Evolutionary conservation across 1,284 basidiomycete genomes (phyloP), one percentile per base, ranked within the genome.

Genomic region (Inonotus obliquus): DNA sequence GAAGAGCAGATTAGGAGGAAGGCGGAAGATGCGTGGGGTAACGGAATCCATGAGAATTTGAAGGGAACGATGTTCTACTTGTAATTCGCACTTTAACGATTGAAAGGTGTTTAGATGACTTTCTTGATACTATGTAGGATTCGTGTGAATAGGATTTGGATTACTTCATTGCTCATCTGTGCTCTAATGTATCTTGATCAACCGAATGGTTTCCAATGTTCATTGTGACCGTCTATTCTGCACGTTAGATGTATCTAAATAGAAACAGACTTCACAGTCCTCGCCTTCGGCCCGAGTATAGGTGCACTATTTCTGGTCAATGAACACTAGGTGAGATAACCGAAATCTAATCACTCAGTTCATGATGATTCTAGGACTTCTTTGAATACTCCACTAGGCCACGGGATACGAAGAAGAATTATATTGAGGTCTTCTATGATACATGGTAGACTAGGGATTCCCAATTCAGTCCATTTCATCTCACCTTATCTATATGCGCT

Each of bases 51-150:
- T 48, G 39, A 45, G 2, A 56, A 47, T 41, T n/a, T 64, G 53
- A 61, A 57, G 32, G 47, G 55, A 13, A 61, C 62, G 17, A 64
- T 64, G 62, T 64, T 64, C 48, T 64, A 64, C 49, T 38, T 64
- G 47, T 64, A 49, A 64, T n/a, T 48, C n/a, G 45, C 11, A 11
- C 17, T 48, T n/a, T 4, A 21, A 10, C 25, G 48, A 10, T n/a
- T 29, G 23, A 21, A 13, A 7, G 47, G 13, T 19, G 23, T 13
- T 49, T 21, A 9, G 47, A 44, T 17, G 19, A 17, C 5, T 44
- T 44, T 44, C 41, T 32, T 32, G 32, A 32, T 32, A 32, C 32
- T 32, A 9, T 32, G 32, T 32, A 9, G 32, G 32, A 32, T 32
- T 32, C 4, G 32, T 32, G 9, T 45, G 41, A 45, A n/a, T 45